Evolutionary conservation across 106 monocot species (phyloP).

Genomic region (Dendrobium officinale): DNA sequence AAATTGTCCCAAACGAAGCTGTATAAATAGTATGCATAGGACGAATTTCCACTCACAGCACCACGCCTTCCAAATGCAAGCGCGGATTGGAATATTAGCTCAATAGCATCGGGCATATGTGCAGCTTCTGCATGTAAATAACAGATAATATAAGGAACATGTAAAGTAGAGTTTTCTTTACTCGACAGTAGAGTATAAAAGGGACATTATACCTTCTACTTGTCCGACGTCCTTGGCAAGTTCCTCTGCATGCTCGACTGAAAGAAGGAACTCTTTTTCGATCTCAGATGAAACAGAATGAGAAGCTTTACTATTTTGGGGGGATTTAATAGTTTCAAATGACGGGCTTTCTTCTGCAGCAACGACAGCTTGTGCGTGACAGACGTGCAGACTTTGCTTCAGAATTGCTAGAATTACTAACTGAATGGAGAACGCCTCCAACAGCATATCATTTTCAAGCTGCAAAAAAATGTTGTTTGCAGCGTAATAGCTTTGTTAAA

Average conservation of each 20-base stretch:
- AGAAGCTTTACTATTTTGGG: slow-evolving; percentile 10
- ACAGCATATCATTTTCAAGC: slow-evolving; percentile 32
- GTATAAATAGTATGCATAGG: too few relatives aligned
- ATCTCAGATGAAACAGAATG: slow-evolving; percentile 42
- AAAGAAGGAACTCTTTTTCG: slow-evolving; percentile 67
- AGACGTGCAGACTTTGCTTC: slow-evolving; percentile 84
- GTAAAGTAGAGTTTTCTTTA: too few relatives aligned
- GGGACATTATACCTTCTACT: slow-evolving; percentile 40
- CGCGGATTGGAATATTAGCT: slow-evolving; percentile 82
- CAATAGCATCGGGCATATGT: slow-evolving; percentile 94
- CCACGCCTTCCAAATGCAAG: slow-evolving; percentile 71
- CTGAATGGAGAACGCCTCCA: slow-evolving; percentile 88
- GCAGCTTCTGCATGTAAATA: slow-evolving; percentile 39
- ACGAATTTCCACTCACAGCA: slow-evolving; percentile 40
- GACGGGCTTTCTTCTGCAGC: slow-evolving; percentile 60
- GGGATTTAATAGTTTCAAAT: slow-evolving; percentile 13
- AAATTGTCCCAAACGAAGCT: too few relatives aligned
- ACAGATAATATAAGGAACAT: too few relatives aligned
- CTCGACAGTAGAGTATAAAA: too few relatives aligned
- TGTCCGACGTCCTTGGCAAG: slow-evolving; percentile 56
- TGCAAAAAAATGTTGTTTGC: slow-evolving; percentile 3
- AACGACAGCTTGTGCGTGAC: slow-evolving; percentile 64
- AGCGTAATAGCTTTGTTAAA: too few relatives aligned
- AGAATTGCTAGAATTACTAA: slow-evolving; percentile 80
- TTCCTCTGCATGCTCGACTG: slow-evolving; percentile 71